phyloP scores from a whole-genome alignment of 2,329 filamentous ascomycete genomes.

The Ophiobolus disseminans region DNA sequence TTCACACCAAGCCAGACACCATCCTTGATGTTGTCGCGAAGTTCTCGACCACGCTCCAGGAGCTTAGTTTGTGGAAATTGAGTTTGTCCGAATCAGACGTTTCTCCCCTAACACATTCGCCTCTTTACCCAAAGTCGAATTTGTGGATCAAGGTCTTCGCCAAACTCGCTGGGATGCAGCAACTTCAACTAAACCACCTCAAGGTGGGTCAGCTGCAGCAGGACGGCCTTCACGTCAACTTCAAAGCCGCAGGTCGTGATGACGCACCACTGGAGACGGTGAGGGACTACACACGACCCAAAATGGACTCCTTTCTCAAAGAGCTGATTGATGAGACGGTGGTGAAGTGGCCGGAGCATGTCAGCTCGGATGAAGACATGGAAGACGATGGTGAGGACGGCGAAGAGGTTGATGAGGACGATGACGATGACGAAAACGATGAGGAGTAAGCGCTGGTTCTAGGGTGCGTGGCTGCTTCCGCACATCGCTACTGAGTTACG shows the following conservation, averaged over 20 bases:
- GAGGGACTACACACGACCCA: conserved; percentile 20
- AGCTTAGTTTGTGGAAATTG: conserved; percentile 58
- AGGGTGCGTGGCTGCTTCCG: no score
- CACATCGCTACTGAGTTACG: no score
- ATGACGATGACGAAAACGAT: conserved; percentile 14
- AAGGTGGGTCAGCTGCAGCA: conserved; percentile 29
- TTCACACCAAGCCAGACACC: conserved; percentile 9
- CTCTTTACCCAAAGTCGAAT: conserved; percentile 17
- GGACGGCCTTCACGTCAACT: conserved; percentile 15
- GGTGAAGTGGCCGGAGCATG: conserved; percentile 28
- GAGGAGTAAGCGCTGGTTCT: background rate
- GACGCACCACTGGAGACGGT: background rate
- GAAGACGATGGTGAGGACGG: conserved; percentile 6
- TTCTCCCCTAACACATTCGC: no score
- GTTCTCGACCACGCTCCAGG: conserved; percentile 54
- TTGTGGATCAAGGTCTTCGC: conserved; percentile 30
- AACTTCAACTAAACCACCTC: conserved; percentile 19
- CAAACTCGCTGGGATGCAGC: conserved; percentile 11
- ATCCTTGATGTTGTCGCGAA: conserved; percentile 40
- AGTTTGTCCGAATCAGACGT: conserved; percentile 32
- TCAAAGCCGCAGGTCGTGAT: conserved; percentile 8
- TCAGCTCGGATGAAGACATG: no score
- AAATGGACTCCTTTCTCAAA: conserved; percentile 20
- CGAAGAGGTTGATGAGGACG: conserved; percentile 24
- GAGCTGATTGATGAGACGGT: conserved; percentile 16